Evolutionary conservation across 345 rosid species (phyloP).

Genomic region (Excoecaria agallocha): DNA sequence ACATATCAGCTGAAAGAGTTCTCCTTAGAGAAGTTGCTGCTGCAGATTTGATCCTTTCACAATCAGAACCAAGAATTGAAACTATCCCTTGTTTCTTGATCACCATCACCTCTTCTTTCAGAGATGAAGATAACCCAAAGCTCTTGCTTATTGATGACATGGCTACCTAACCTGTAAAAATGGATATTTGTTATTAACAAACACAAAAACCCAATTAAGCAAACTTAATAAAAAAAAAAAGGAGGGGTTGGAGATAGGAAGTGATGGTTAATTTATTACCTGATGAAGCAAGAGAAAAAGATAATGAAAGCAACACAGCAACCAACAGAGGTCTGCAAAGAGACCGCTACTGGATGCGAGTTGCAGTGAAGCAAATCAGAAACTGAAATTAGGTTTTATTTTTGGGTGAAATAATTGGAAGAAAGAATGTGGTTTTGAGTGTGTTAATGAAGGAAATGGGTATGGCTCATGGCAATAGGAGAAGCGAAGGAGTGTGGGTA

Average conservation of each 20-base stretch:
- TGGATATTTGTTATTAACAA: neutral
- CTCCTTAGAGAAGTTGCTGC: slow-evolving; percentile 57
- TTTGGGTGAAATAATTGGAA: slow-evolving; percentile 13
- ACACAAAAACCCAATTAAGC: neutral
- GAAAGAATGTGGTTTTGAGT: neutral
- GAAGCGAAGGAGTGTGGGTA: slow-evolving; percentile 36
- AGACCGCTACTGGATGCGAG: slow-evolving; percentile 52
- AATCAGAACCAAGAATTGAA: slow-evolving; percentile 60
- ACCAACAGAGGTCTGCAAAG: slow-evolving; percentile 39
- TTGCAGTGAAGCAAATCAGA: slow-evolving; percentile 40
- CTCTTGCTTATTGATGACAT: slow-evolving; percentile 22
- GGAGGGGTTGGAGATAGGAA: neutral
- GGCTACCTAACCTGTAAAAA: slow-evolving; percentile 29
- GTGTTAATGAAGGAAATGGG: neutral
- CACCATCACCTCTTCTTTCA: slow-evolving; percentile 26
- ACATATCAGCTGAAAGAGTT: slow-evolving; percentile 85
- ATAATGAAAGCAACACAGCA: slow-evolving; percentile 25
- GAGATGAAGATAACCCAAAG: slow-evolving; percentile 21
- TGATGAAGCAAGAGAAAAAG: neutral
- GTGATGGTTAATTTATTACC: neutral
- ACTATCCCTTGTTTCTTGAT: slow-evolving; percentile 61
- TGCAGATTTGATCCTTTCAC: slow-evolving; percentile 27
- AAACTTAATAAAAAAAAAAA: neutral
- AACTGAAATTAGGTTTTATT: slow-evolving; percentile 45
- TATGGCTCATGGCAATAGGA: slow-evolving; percentile 31